These are phyloP conservation scores for Calonectria pauciramosa DNA, from an alignment of 2,329 filamentous ascomycete genomes.

Conservation along the genomic window DNA sequence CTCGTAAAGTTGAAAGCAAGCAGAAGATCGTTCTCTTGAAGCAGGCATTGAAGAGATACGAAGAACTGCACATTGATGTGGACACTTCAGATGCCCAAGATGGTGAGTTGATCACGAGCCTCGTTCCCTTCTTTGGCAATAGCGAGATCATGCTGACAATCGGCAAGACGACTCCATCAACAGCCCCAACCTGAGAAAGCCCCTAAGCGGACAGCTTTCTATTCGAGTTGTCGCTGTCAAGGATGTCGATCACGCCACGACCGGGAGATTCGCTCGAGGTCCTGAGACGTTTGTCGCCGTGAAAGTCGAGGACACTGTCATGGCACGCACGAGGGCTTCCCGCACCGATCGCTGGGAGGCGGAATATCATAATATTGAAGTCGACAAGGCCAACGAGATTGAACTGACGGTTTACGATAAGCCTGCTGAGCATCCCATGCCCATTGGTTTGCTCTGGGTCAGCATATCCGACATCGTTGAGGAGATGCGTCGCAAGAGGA, in stretches of 20 bases:
- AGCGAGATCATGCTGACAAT: conserved; percentile 33
- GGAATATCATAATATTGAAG: conserved; percentile 91
- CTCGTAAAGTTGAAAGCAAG: conserved; percentile 91
- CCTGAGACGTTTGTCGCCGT: conserved; percentile 96
- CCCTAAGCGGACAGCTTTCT: conserved; percentile 90
- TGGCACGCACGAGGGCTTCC: conserved; percentile 87
- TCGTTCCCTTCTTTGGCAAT: neutral
- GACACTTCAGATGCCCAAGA: conserved; percentile 83
- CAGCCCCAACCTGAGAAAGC: conserved; percentile 93
- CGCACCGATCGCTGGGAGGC: conserved; percentile 92
- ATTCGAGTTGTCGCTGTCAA: conserved; percentile 90
- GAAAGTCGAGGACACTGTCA: conserved; percentile 95
- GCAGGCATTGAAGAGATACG: conserved; percentile 96
- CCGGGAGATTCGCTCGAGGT: conserved; percentile 85
- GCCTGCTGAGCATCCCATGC: conserved; percentile 88
- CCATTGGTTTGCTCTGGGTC: conserved; percentile 96
- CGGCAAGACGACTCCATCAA: conserved; percentile 92
- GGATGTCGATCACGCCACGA: conserved; percentile 93
- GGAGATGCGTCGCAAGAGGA: conserved; percentile 96
- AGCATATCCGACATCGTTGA: conserved; percentile 97
- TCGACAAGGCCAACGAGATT: conserved; percentile 98
- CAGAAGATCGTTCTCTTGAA: conserved; percentile 97
- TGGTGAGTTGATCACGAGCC: conserved; percentile 67
- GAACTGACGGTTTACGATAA: conserved; percentile 99
- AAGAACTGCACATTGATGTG: conserved; percentile 95